phyloP scores from a whole-genome alignment of 805 yeast species.

The Kodamaea neixiangensis region DNA sequence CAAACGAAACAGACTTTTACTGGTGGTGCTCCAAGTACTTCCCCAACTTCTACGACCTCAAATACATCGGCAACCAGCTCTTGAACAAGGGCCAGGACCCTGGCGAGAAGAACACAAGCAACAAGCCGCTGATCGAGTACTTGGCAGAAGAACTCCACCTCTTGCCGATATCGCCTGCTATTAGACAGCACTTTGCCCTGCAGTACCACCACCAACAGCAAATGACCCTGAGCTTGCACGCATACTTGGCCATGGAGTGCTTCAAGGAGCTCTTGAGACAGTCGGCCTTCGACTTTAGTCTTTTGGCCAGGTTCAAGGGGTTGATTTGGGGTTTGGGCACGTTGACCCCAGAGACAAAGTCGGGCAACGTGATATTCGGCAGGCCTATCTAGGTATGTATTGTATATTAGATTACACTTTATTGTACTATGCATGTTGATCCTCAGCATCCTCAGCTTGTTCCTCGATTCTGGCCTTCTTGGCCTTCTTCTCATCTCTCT shows the following conservation, averaged over 20 bases:
- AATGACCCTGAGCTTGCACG: constrained; percentile 56
- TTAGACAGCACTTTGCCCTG: constrained; percentile 32
- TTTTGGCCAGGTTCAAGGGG: constrained; percentile 44
- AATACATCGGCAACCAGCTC: constrained; percentile 47
- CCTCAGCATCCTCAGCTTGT: constrained; percentile 18
- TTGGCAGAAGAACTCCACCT: constrained; percentile 68
- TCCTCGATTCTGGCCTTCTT: constrained; percentile 27
- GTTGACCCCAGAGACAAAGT: constrained; percentile 13
- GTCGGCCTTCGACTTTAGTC: constrained; percentile 21
- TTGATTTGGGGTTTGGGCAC: constrained; percentile 53
- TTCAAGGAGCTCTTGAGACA: constrained; percentile 55
- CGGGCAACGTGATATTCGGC: constrained; percentile 30
- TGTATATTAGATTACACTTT: background rate
- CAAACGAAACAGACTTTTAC: constrained; percentile 74
- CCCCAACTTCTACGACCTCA: constrained; percentile 84
- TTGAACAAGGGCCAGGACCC: constrained; percentile 26
- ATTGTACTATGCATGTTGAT: background rate
- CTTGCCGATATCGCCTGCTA: constrained; percentile 57
- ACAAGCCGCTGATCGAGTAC: constrained; percentile 55
- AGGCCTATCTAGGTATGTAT: constrained; percentile 20
- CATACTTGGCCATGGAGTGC: constrained; percentile 64
- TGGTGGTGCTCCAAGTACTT: constrained; percentile 71
- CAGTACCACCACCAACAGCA: constrained; percentile 28
- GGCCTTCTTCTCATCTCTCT: constrained; percentile 41
- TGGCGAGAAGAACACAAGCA: constrained; percentile 18